These are phyloP conservation scores for Pestalotiopsis sp. DNA, from an alignment of 2,329 filamentous ascomycete genomes.

Conservation along the genomic window DNA sequence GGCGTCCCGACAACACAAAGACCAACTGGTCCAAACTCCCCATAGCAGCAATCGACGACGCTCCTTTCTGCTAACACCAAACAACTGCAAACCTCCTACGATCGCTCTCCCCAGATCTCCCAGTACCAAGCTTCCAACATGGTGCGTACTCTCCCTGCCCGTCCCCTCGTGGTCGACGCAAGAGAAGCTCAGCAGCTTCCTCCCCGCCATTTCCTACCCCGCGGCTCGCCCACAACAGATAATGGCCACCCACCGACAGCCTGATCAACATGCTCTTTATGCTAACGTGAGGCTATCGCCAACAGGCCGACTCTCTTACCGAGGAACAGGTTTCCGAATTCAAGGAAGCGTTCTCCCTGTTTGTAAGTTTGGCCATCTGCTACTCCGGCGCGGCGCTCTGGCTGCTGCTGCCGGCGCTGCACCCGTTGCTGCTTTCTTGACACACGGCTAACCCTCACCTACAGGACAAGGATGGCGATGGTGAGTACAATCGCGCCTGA, in stretches of 20 bases:
- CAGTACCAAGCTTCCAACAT: conserved; percentile 12
- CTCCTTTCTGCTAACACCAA: conserved; percentile 3
- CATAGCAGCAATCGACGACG: conserved; percentile 2
- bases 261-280: conserved; percentile 17
- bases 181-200: background rate
- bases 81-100: background rate
- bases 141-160: conserved; percentile 11
- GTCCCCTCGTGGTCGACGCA: conserved; percentile 19
- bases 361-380: conserved; percentile 68
- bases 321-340: conserved; percentile 99
- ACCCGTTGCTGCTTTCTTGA: conserved; percentile 17
- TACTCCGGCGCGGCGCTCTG: background rate
- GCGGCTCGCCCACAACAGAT: conserved; percentile 16
- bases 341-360: conserved; percentile 99
- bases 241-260: conserved; percentile 20
- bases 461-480: conserved; percentile 90
- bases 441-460: conserved; percentile 24
- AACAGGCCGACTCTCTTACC: conserved; percentile 93
- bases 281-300: conserved; percentile 13
- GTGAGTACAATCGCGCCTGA: conserved; percentile 52
- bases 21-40: conserved; percentile 1
- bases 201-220: conserved; percentile 16
- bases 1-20: background rate
- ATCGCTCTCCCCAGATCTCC: background rate
- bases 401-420: background rate